Conservation (phyloP, 176 grass and related monocot genomes). For the Panicum miliaceum region DNA sequence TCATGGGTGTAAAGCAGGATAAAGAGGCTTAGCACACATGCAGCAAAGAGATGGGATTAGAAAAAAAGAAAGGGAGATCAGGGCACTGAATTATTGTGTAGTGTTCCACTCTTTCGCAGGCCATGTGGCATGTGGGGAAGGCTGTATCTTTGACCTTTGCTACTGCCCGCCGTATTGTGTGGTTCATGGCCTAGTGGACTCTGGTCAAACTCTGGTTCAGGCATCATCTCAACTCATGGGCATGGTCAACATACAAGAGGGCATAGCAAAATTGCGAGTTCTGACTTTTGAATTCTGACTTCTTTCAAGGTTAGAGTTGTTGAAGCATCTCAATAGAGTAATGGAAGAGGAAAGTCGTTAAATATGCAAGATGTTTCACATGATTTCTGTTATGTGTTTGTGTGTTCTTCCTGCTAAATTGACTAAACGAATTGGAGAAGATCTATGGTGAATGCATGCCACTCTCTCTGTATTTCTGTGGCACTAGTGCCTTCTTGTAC, state of each 20-base stretch:
- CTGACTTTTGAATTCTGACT: background rate
- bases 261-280: background rate
- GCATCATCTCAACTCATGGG: constrained; percentile 9
- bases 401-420: background rate
- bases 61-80: constrained; percentile 18
- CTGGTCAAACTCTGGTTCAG: constrained; percentile 41
- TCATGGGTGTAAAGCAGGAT: constrained; percentile 32
- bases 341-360: background rate
- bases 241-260: constrained; percentile 8
- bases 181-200: constrained; percentile 34
- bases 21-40: constrained; percentile 41
- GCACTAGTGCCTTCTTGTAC: background rate
- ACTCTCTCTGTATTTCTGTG: background rate
- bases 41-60: constrained; percentile 41
- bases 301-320: background rate
- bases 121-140: constrained; percentile 24
- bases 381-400: background rate
- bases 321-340: background rate
- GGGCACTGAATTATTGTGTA: constrained; percentile 47
- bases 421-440: background rate
- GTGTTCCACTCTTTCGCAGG: constrained; percentile 38
- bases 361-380: background rate
- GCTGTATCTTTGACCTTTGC: constrained; percentile 55
- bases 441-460: background rate
- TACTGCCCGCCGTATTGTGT: background rate